phyloP scores from a whole-genome alignment of 2,329 filamentous ascomycete genomes.

The Colletotrichum neosansevieriae region DNA sequence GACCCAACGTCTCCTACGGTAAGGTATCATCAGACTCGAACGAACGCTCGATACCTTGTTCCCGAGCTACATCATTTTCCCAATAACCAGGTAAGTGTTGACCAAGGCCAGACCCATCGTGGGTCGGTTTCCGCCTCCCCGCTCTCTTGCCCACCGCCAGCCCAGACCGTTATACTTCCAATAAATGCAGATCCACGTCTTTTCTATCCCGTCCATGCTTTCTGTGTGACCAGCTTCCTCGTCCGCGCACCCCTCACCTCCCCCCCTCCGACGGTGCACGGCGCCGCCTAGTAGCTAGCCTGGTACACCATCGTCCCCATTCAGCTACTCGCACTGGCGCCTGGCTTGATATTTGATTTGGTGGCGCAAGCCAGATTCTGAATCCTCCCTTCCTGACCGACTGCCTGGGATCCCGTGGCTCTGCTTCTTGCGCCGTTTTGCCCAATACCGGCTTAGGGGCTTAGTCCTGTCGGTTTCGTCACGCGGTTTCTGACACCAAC shows the following conservation, averaged over 20 bases:
- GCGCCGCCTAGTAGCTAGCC: slow-evolving; percentile 17
- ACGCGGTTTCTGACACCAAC: slow-evolving; percentile 34
- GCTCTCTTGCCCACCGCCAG: slow-evolving; percentile 14
- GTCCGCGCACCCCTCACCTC: slow-evolving; percentile 11
- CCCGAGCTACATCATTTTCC: slow-evolving; percentile 1
- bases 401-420: slow-evolving; percentile 27
- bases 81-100: slow-evolving; percentile 12
- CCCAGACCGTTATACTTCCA: slow-evolving; percentile 35
- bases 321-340: slow-evolving; percentile 26
- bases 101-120: slow-evolving; percentile 23
- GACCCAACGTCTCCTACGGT: not conserved
- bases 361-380: slow-evolving; percentile 22
- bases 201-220: slow-evolving; percentile 20
- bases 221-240: not conserved
- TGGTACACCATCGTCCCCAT: slow-evolving; percentile 7
- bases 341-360: slow-evolving; percentile 14
- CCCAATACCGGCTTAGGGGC: slow-evolving; percentile 14
- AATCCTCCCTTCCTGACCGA: slow-evolving; percentile 21
- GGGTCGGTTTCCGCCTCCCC: slow-evolving; percentile 35
- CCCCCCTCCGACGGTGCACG: slow-evolving; percentile 11
- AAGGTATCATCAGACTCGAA: slow-evolving; percentile 2
- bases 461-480: slow-evolving; percentile 3
- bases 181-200: slow-evolving; percentile 31
- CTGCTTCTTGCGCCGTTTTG: slow-evolving; percentile 14
- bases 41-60: slow-evolving; percentile 1